phyloP scores from a whole-genome alignment of 1,139 yeast species.

The Geotrichum carabidarum region DNA sequence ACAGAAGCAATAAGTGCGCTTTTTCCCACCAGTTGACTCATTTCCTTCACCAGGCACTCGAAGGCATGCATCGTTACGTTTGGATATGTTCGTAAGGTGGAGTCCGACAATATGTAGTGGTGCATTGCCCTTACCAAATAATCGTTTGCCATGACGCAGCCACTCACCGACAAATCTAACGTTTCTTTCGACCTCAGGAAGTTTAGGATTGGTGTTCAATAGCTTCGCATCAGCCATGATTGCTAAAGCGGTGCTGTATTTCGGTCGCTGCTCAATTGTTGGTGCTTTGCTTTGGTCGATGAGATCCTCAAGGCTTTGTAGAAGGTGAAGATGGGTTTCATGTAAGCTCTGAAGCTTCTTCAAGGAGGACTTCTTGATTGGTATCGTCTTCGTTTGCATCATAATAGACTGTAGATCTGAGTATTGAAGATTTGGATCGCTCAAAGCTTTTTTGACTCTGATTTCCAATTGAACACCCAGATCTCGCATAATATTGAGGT shows the following conservation, averaged over 20 bases:
- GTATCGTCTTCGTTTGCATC: conserved; percentile 17
- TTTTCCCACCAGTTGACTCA: conserved; percentile 21
- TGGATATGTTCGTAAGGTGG: conserved; percentile 35
- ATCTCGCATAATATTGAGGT: conserved; percentile 20
- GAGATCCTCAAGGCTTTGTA: conserved; percentile 20
- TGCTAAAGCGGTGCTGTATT: conserved; percentile 29
- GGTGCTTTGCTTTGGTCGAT: conserved; percentile 26
- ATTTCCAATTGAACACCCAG: conserved; percentile 28
- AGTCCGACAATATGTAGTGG: conserved; percentile 35
- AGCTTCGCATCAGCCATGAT: conserved; percentile 29
- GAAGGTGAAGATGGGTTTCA: conserved; percentile 12
- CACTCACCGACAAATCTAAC: conserved; percentile 37
- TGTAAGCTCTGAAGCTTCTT: conserved; percentile 12
- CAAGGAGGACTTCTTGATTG: conserved; percentile 18
- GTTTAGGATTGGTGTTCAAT: conserved; percentile 23
- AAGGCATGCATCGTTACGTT: conserved; percentile 41
- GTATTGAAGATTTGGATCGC: conserved; percentile 17
- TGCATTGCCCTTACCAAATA: conserved; percentile 40
- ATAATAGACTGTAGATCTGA: conserved; percentile 21
- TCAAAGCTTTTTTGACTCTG: conserved; percentile 16
- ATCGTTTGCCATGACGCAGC: conserved; percentile 42
- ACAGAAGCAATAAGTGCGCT: conserved; percentile 57
- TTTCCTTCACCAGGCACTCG: conserved; percentile 39
- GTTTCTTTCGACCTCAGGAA: conserved; percentile 23
- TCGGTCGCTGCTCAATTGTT: conserved; percentile 34